A percentile compares a stretch with the other conserved stretches of the same genome.
Evolutionary conservation across 352 stramenopile species (phyloP).

Genomic region (Paralagenidium karlingii): DNA sequence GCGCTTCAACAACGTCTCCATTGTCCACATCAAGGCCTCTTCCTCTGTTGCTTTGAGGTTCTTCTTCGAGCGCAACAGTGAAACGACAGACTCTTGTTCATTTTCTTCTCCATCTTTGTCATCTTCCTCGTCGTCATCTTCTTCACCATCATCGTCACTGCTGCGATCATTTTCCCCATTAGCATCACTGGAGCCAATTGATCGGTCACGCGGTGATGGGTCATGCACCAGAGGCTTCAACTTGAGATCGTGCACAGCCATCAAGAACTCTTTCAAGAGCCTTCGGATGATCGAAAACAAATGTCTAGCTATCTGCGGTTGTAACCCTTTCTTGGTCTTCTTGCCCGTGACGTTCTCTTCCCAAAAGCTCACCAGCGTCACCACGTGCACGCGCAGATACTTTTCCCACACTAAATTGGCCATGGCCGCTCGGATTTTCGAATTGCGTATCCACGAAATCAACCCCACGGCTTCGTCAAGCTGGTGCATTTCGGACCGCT

Average conservation of each 20-base stretch:
- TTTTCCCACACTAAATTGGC: constrained; percentile 63
- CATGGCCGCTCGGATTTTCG: constrained; percentile 41
- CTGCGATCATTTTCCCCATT: constrained; percentile 10
- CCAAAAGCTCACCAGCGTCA: constrained; percentile 74
- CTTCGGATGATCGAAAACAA: constrained; percentile 71
- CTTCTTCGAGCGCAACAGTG: too few relatives aligned
- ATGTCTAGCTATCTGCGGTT: constrained; percentile 55
- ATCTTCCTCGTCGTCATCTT: constrained; percentile 13
- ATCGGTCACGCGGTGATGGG: too few relatives aligned
- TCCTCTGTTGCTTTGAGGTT: neutral
- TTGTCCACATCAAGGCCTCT: constrained; percentile 2
- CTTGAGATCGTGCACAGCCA: constrained; percentile 15
- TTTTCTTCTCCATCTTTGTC: constrained; percentile 6
- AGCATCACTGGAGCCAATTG: neutral
- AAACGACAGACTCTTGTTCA: too few relatives aligned
- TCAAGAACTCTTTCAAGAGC: constrained; percentile 29
- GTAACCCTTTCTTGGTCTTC: constrained; percentile 53
- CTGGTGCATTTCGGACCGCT: constrained; percentile 76
- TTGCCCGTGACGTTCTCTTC: constrained; percentile 55
- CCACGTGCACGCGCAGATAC: constrained; percentile 70
- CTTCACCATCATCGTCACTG: constrained; percentile 9
- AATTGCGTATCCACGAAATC: constrained; percentile 26
- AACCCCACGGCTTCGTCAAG: constrained; percentile 60
- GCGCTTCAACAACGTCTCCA: constrained; percentile 27
- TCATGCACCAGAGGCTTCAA: too few relatives aligned